Percentiles rank a stretch among this genome's conserved stretches.
Evolutionary conservation across 2,329 filamentous ascomycete genomes (phyloP).

Genomic region (Phialocephala sp.): DNA sequence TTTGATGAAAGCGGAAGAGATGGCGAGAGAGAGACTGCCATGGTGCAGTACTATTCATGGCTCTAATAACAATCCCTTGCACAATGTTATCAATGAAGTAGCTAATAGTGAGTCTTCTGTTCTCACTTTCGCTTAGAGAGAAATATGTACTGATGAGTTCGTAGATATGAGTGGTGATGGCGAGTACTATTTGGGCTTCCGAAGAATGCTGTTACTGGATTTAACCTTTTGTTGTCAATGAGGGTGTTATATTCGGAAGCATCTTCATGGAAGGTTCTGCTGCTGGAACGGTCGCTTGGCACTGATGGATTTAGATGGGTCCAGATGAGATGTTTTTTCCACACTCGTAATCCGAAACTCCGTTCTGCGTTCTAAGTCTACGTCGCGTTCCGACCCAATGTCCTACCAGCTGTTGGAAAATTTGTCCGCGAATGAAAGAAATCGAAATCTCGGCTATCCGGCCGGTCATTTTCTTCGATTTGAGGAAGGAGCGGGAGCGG

Average conservation of each 20-base stretch:
- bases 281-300: conserved; percentile 45
- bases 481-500: too few species aligned
- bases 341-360: too few species aligned
- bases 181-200: conserved; percentile 64
- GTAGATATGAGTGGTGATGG: conserved; percentile 52
- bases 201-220: conserved; percentile 58
- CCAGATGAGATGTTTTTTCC: too few species aligned
- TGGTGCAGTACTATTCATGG: conserved; percentile 54
- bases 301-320: not conserved
- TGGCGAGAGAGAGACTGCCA: too few species aligned
- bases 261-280: conserved; percentile 58
- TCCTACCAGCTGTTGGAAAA: too few species aligned
- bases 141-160: conserved; percentile 49
- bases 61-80: too few species aligned
- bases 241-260: conserved; percentile 57
- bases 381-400: too few species aligned
- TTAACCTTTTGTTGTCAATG: conserved; percentile 52
- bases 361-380: too few species aligned
- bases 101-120: conserved; percentile 40
- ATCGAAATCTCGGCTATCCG: too few species aligned
- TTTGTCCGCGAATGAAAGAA: too few species aligned
- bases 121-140: not conserved
- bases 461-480: too few species aligned
- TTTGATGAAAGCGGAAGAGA: conserved; percentile 49
- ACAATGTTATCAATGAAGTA: too few species aligned